Base-by-base conservation (phyloP, 768 basidiomycete genomes). In the Hirschioporus abietinus region DNA sequence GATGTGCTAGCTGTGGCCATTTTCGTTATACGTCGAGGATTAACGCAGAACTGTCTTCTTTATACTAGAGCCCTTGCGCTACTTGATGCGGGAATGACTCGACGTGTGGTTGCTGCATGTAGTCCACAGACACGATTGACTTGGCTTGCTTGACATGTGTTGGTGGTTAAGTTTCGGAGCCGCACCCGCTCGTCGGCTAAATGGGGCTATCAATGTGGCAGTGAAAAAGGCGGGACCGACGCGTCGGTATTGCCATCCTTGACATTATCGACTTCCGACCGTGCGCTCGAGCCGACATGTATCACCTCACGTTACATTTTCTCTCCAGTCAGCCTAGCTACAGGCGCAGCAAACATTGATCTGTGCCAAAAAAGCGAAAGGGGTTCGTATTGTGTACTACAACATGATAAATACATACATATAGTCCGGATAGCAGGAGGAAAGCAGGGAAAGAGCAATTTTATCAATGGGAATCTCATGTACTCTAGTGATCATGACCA, bases 401-500 rank as follows among this genome's bases (percentile, higher is more conserved):
- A 52, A 52, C 20, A 52, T 52, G 1, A 15, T 52, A 52, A 52
- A 52, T 15, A 52, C 42, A 52, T 52, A 20, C 12, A 52, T 52
- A 20, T 3, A 52, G 42, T 1, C 3, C 12, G 15, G 42, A 52
- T 20, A 52, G 20, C 42, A 52, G 20, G 20, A 52, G 2, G 42
- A 52, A 52, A 52, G 42, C 42, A 52, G 12, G 5, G 42, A 52
- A 12, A 20, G 20, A 52, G 30, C 30, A 30, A 30, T 30, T 30
- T 8, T 3, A 30, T 30, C 2, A 18, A 61, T 24, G 18, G 23
- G 3, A 25, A 61, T 12, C 5, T 24, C 23, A 18, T 15, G 15
- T 6, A 24, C 30, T 17, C 20, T 15, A 61, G 23, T 61, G 60
- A 9, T 61, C 68, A 74, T 89, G 86, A 9, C 85, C 89, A 17